Evolutionary conservation across 2,329 filamentous ascomycete species (phyloP).

Genomic region (Xylariaceae sp.): DNA sequence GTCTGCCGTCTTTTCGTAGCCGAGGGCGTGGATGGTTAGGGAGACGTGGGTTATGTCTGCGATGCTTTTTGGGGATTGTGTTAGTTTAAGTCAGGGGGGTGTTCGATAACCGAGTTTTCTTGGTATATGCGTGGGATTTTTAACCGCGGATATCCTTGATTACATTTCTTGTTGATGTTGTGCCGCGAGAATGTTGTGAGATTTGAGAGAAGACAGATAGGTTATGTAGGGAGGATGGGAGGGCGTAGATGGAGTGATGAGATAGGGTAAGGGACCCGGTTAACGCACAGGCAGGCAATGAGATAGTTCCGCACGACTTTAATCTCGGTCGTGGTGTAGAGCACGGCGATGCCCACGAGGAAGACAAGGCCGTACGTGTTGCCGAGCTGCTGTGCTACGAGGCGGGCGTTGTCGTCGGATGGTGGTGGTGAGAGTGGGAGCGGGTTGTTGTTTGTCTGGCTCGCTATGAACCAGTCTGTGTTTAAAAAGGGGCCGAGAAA

Average conservation of each 20-base stretch:
- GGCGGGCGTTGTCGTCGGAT: conserved; percentile 39
- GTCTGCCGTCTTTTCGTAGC: conserved; percentile 48
- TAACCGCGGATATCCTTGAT: too few relatives aligned
- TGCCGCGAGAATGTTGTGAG: not conserved
- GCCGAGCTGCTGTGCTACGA: conserved; percentile 63
- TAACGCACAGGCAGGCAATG: conserved; percentile 50
- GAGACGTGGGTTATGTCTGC: conserved; percentile 65
- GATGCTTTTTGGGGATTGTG: conserved; percentile 29
- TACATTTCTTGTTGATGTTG: too few relatives aligned
- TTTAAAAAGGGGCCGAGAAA: conserved; percentile 51
- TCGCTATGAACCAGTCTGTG: conserved; percentile 57
- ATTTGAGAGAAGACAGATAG: not conserved
- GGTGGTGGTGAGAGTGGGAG: conserved; percentile 32
- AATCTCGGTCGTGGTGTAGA: conserved; percentile 59
- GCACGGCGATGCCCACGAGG: conserved; percentile 57
- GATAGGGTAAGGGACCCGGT: conserved; percentile 21
- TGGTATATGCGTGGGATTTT: not conserved
- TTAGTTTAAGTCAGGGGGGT: not conserved
- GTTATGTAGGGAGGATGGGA: not conserved
- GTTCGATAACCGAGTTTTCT: not conserved
- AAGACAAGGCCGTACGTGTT: conserved; percentile 64
- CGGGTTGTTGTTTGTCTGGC: conserved; percentile 48
- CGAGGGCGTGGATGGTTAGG: conserved; percentile 55
- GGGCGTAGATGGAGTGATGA: not conserved
- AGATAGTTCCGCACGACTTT: conserved; percentile 64